These are phyloP conservation scores for Capronia coronata DNA, from an alignment of 2,329 filamentous ascomycete species.

Conservation along the genomic window DNA sequence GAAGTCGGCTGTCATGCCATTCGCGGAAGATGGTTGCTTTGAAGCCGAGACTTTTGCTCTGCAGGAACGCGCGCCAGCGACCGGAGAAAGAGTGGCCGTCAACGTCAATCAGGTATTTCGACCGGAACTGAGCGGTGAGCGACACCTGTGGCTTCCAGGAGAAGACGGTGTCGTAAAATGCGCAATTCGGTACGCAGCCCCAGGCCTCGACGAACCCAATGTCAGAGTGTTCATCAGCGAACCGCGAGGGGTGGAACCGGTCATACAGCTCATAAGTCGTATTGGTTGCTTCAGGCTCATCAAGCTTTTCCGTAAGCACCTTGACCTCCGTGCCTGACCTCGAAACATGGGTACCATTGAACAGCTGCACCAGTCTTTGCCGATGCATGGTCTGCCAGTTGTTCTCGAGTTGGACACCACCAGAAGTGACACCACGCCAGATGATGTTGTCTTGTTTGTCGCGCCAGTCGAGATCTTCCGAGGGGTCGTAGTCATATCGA, in stretches of 20 bases:
- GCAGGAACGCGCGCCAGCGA: conserved; percentile 41
- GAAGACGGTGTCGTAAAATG: conserved; percentile 34
- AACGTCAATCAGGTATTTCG: conserved; percentile 37
- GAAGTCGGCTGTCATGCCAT: conserved; percentile 48
- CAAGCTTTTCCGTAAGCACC: conserved; percentile 30
- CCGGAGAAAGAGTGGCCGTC: conserved; percentile 40
- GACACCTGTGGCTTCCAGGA: conserved; percentile 28
- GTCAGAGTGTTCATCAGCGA: conserved; percentile 35
- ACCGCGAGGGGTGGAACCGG: conserved; percentile 30
- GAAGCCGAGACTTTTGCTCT: conserved; percentile 44
- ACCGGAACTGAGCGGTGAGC: conserved; percentile 34
- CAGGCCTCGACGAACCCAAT: conserved; percentile 36
- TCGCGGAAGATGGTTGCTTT: conserved; percentile 51
- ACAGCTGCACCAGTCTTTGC: conserved; percentile 35
- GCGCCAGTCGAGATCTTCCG: conserved; percentile 53
- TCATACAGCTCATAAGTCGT: conserved; percentile 29
- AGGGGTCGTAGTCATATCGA: conserved; percentile 52
- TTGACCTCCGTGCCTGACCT: conserved; percentile 27
- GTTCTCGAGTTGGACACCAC: conserved; percentile 47
- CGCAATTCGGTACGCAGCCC: conserved; percentile 36
- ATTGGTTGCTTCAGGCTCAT: conserved; percentile 9
- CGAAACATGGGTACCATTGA: conserved; percentile 33
- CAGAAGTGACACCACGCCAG: conserved; percentile 62
- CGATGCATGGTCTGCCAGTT: conserved; percentile 37
- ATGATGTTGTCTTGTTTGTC: conserved; percentile 51